Base-by-base conservation (phyloP, 2,329 filamentous ascomycete species). In the Alternaria panax region DNA sequence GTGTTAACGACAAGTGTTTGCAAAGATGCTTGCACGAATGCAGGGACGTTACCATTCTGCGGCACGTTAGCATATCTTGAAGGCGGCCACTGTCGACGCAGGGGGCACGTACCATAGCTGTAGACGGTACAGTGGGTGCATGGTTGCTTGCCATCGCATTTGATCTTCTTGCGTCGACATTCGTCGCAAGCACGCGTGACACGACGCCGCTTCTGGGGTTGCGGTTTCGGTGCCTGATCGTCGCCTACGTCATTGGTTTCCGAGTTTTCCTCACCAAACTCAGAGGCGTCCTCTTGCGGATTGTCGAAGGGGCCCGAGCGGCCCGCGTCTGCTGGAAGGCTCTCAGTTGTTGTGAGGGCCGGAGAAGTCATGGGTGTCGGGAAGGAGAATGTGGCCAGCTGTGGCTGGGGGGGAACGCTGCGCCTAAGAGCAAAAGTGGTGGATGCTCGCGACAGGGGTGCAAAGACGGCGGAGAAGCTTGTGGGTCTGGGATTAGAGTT, bases 111-210 rank as follows among this genome's bases (percentile, higher is more conserved):
- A 97, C 95, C 94, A 83, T 99, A 99, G 77, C 93, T 97, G 79
- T 99, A 99, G 50, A 98, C 93, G 11, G 93, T 96, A 78, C 95
- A 99, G 79, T 98, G 95, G 0, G 93, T 97, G 68, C 83, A 85
- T 7, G 83, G 83, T 71, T 85, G 82, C 70, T 82, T 84, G 60
- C 82, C 83, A 64, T 84, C 83, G 70, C 83, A 85, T 68, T 84
- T 84, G 68, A 85, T 84, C 71, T 85, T 85, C 73, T 85, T 85
- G 40, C 75, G 73, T 43, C 74, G 70, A 65, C 77, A 78, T 60
- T 80, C 75, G 54, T 75, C 72, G 68, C 80, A 82, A 43, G 80
- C 80, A 53, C 80, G 72, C 28, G 80, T 82, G 51, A 82, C 80
- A 61, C 80, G 70, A 8, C 79, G 73, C 57, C 79, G 70, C 69